Conservation (phyloP, 768 basidiomycete species). For the Coprinopsis marcescibilis region DNA sequence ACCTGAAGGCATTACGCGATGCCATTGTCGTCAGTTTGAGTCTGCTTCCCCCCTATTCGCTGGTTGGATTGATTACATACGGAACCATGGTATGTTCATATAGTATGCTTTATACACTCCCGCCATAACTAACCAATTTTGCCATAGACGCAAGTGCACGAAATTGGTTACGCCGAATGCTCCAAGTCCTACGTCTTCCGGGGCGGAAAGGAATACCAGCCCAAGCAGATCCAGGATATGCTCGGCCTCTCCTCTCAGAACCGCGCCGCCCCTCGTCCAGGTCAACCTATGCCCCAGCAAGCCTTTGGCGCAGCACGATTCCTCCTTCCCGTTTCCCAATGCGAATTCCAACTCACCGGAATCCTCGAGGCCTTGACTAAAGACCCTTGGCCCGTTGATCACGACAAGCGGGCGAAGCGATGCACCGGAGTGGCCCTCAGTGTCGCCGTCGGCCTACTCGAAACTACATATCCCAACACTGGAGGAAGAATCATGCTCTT, state of each 20-base stretch:
- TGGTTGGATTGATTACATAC: slow-evolving; percentile 93
- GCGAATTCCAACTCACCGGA: slow-evolving; percentile 93
- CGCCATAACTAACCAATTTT: background rate
- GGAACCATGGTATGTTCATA: slow-evolving; percentile 97
- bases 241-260: slow-evolving; percentile 77
- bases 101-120: slow-evolving; percentile 7
- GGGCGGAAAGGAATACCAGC: slow-evolving; percentile 91
- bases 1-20: slow-evolving; percentile 91
- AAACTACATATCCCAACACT: slow-evolving; percentile 94
- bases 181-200: slow-evolving; percentile 99
- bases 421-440: slow-evolving; percentile 95
- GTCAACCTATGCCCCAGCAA: slow-evolving; percentile 74
- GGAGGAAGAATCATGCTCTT: slow-evolving; percentile 97
- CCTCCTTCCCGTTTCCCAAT: slow-evolving; percentile 84
- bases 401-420: slow-evolving; percentile 85
- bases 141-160: slow-evolving; percentile 92
- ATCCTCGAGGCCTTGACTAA: slow-evolving; percentile 83
- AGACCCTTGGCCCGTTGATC: slow-evolving; percentile 97
- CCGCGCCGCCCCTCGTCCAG: slow-evolving; percentile 82
- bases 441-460: slow-evolving; percentile 88
- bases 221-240: slow-evolving; percentile 99
- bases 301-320: slow-evolving; percentile 86
- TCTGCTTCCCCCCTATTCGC: slow-evolving; percentile 87
- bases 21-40: slow-evolving; percentile 92
- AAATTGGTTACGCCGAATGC: slow-evolving; percentile 93